Evolutionary conservation across 257 asterid genomes (phyloP), one percentile per base, ranked within the genome.

Genomic region (Rauvolfia tetraphylla): DNA sequence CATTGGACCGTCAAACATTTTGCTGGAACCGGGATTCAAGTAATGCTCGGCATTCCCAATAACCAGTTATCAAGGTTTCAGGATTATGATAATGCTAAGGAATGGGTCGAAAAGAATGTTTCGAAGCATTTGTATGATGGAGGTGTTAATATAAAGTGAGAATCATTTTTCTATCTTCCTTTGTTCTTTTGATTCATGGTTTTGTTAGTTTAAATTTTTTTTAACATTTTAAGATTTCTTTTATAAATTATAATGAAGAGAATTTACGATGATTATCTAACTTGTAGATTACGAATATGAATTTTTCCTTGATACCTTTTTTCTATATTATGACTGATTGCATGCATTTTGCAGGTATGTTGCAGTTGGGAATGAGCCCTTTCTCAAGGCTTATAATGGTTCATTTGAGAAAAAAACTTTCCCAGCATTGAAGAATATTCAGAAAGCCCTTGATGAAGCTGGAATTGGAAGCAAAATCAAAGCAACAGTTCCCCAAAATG

Each of bases 321-420:
- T 11, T 61, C 4, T 61, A 29, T 61, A 17, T 61, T 61, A 2
- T 39, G 9, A 7, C 7, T 22, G 10, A 2, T 34, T 36, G 39
- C 42, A 34, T 68, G n/a, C 23, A 38, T 44, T 4, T 25, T 58
- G 14, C 51, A 93, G 98, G 85, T 85, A 83, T 11, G 83, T 93
- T 25, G 97, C 97, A 0, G 97, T 93, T 13, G 98, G 97, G 48
- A 93, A 93, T 41, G 98, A 93, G 78, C 98, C 98, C 0, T 92
- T 93, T 81, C 62, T 93, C 83, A 83, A 71, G 73, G 17, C 89
- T 39, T 93, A 93, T 80, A 89, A 92, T 23, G 96, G 97, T 8
- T 71, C 92, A 34, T 79, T 72, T 77, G 1, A 72, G 31, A 48
- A 68, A 11, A 81, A 90, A 6, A 81, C 69, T 0, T 88, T 87